Base-by-base conservation (phyloP, 495 filamentous ascomycete species). In the Sabuloglossum arenarium region DNA sequence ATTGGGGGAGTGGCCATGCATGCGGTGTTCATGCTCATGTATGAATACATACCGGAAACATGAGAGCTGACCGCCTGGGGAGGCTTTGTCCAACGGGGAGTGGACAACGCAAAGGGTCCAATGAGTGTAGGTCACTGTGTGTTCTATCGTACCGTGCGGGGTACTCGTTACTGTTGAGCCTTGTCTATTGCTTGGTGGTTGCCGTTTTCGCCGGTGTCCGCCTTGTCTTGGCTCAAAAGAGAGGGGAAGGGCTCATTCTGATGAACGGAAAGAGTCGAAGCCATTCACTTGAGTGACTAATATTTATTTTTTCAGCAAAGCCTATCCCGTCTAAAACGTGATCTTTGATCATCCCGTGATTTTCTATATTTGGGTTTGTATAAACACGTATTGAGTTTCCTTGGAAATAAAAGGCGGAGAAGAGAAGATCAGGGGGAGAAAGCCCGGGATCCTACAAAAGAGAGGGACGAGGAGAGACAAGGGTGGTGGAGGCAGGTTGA, bases 401-500 rank as follows among this genome's bases (percentile, higher is more conserved):
- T 39, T 12, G 16, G 34, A 59, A 51, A 5, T 21, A n/a, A 23
- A 46, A 6, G 16, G 42, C 24, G 51, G 19, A n/a, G 46, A 29
- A 56, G 39, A 54, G 55, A 53, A n/a, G n/a, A n/a, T n/a, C n/a
- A n/a, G 31, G 45, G 42, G 63, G 34, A 27, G 56, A 56, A 61
- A 53, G 55, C 6, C 6, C 6, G 54, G 25, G 51, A 59, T 55
- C 55, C 58, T 61, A 56, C 25, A 42, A 52, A 59, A 61, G 57
- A 42, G 42, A 59, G 55, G 62, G 58, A 65, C 57, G 64, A 67
- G 60, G 65, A 66, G 64, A 67, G 62, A 62, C 62, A 67, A 66
- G 61, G 54, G 58, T 65, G 66, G 6, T 5, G 8, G 53, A 68
- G 62, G 67, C 78, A 80, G 74, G 80, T 84, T 83, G 80, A 81